These are phyloP conservation scores for Mucor velutinosus DNA, from an alignment of 371 early-diverging fungal genomes.

Conservation along the genomic window DNA sequence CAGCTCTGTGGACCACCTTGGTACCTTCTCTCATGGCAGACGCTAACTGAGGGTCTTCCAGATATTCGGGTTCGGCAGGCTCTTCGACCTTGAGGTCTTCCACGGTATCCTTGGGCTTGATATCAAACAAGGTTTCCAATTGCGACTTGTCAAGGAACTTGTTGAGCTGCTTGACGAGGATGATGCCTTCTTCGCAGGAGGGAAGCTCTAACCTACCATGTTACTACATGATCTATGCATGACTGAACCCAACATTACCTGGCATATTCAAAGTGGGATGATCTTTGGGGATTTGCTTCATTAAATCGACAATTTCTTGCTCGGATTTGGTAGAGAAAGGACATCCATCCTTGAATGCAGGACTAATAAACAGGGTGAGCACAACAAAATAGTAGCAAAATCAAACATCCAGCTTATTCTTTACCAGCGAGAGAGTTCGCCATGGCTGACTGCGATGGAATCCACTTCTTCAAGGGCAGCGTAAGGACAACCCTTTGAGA, in stretches of 20 bases:
- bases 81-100: slow-evolving; percentile 9
- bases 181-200: slow-evolving; percentile 41
- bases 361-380: slow-evolving; percentile 22
- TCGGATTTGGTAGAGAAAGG: slow-evolving; percentile 46
- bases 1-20: slow-evolving; percentile 58
- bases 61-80: slow-evolving; percentile 14
- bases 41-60: slow-evolving; percentile 52
- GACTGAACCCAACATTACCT: slow-evolving; percentile 13
- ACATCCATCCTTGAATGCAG: slow-evolving; percentile 53
- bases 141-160: slow-evolving; percentile 32
- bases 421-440: slow-evolving; percentile 51
- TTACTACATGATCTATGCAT: not conserved
- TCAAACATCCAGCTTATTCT: not conserved
- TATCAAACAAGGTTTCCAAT: slow-evolving; percentile 21
- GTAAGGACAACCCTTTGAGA: slow-evolving; percentile 52
- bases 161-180: slow-evolving; percentile 42
- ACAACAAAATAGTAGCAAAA: not conserved
- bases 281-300: slow-evolving; percentile 39
- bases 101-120: not conserved
- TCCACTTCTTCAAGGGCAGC: slow-evolving; percentile 41
- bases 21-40: slow-evolving; percentile 61
- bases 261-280: slow-evolving; percentile 44
- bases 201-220: slow-evolving; percentile 30
- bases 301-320: slow-evolving; percentile 37
- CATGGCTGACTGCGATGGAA: slow-evolving; percentile 31